Percentiles rank a stretch among this genome's conserved stretches.
Conservation (phyloP, 768 basidiomycete genomes). For the Rhodotorula paludigena region DNA sequence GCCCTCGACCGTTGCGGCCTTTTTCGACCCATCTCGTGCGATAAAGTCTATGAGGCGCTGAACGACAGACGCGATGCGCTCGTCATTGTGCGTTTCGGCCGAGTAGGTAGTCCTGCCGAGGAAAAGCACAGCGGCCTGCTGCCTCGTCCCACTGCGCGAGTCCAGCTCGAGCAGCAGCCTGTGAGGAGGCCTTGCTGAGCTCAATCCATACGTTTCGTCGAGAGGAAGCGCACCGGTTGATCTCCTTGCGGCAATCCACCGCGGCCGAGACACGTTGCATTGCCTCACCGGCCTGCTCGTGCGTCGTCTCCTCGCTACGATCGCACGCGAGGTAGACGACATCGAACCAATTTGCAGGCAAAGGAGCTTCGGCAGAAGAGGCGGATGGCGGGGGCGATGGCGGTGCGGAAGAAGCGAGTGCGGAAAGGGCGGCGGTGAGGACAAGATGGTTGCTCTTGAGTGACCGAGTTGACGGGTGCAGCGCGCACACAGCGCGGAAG, state of each 20-base stretch:
- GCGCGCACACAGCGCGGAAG: constrained; percentile 47
- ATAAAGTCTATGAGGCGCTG: constrained; percentile 1
- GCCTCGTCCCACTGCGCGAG: constrained; percentile 48
- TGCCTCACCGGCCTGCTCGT: constrained; percentile 16
- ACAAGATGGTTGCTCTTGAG: constrained; percentile 54
- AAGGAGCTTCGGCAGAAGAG: neutral
- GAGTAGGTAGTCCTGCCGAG: constrained; percentile 65
- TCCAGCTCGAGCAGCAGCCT: constrained; percentile 49
- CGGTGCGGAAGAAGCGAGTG: constrained; percentile 8
- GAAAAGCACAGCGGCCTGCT: constrained; percentile 68
- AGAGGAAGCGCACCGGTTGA: constrained; percentile 59
- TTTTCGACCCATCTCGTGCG: neutral
- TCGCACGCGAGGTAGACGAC: constrained; percentile 57
- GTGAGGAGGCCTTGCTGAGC: neutral
- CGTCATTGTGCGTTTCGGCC: rapidly evolving
- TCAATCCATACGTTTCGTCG: constrained; percentile 43
- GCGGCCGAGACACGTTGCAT: neutral
- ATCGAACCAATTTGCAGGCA: constrained; percentile 56
- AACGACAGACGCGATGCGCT: neutral
- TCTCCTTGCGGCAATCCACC: constrained; percentile 43
- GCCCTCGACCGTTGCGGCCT: constrained; percentile 10
- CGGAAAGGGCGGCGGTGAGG: constrained; percentile 19
- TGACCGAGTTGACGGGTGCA: constrained; percentile 47
- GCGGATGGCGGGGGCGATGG: constrained; percentile 57
- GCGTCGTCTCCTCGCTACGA: constrained; percentile 56